Evolutionary conservation across 805 yeast genomes (phyloP).

Genomic region (Wickerhamomyces pijperi): DNA sequence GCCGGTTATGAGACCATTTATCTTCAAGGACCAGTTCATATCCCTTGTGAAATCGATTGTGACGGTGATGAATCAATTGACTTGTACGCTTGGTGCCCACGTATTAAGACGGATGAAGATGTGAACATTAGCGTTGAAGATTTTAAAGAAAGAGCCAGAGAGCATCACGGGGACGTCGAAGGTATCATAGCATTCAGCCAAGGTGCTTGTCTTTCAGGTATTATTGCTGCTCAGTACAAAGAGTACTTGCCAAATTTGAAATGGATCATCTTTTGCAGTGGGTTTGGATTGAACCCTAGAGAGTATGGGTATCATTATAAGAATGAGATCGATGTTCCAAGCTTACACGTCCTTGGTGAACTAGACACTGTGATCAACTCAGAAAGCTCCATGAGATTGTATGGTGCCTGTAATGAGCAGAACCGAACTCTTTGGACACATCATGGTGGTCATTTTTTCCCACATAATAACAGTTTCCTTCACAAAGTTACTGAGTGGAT

Average conservation of each 20-base stretch:
- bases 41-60: slow-evolving; percentile 26
- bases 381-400: slow-evolving; percentile 48
- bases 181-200: slow-evolving; percentile 89
- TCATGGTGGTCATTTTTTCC: slow-evolving; percentile 95
- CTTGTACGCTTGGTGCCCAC: slow-evolving; percentile 64
- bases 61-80: slow-evolving; percentile 9
- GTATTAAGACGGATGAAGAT: slow-evolving; percentile 20
- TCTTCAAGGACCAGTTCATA: slow-evolving; percentile 59
- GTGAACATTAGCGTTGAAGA: slow-evolving; percentile 26
- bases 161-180: slow-evolving; percentile 50
- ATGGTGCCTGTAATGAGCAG: slow-evolving; percentile 33
- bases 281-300: slow-evolving; percentile 29
- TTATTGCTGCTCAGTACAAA: slow-evolving; percentile 33
- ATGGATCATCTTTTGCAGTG: slow-evolving; percentile 50
- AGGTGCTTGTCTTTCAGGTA: slow-evolving; percentile 76
- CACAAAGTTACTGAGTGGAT: slow-evolving; percentile 26
- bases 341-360: slow-evolving; percentile 77
- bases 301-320: slow-evolving; percentile 12
- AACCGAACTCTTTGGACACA: slow-evolving; percentile 49
- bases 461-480: slow-evolving; percentile 52
- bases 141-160: slow-evolving; percentile 29
- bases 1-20: slow-evolving; percentile 61
- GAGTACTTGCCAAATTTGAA: slow-evolving; percentile 29
- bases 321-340: slow-evolving; percentile 18
- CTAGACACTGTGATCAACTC: slow-evolving; percentile 79